These are phyloP conservation scores for Cystobasidium onofrii DNA, from an alignment of 768 basidiomycete genomes.

Conservation along the genomic window DNA sequence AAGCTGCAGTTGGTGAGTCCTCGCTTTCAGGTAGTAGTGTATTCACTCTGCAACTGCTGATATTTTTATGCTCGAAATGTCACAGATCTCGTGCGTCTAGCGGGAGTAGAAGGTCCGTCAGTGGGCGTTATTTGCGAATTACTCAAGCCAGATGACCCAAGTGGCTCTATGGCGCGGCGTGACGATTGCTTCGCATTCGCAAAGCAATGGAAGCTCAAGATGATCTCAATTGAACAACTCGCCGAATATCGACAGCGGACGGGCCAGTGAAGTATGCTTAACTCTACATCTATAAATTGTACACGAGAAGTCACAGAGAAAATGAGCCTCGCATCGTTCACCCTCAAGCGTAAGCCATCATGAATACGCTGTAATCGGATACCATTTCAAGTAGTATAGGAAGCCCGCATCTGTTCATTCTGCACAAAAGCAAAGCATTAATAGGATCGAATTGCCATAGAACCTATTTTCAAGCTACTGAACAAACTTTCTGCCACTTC, in stretches of 20 bases:
- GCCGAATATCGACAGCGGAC: conserved; percentile 42
- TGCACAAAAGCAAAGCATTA: too few relatives aligned
- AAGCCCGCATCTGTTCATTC: too few relatives aligned
- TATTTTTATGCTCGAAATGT: background rate
- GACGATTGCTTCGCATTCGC: conserved; percentile 91
- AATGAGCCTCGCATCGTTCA: too few relatives aligned
- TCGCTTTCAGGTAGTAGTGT: background rate
- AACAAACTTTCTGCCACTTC: too few relatives aligned
- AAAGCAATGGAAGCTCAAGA: conserved; percentile 76
- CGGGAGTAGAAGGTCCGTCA: conserved; percentile 52
- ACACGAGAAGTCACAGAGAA: too few relatives aligned
- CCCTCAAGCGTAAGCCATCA: too few relatives aligned
- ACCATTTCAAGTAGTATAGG: too few relatives aligned
- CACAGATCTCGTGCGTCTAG: conserved; percentile 74
- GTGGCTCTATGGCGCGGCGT: conserved; percentile 85
- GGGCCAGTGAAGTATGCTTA: background rate
- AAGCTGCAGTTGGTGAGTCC: conserved; percentile 60
- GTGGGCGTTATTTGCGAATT: conserved; percentile 89
- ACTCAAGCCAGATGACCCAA: conserved; percentile 73
- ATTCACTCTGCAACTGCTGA: background rate
- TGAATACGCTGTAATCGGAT: too few relatives aligned
- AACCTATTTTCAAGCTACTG: too few relatives aligned
- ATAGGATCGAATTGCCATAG: too few relatives aligned
- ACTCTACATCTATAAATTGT: too few relatives aligned
- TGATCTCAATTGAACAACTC: conserved; percentile 77